Base-by-base conservation (phyloP, 2,329 filamentous ascomycete genomes). In the Geosmithia morbida region DNA sequence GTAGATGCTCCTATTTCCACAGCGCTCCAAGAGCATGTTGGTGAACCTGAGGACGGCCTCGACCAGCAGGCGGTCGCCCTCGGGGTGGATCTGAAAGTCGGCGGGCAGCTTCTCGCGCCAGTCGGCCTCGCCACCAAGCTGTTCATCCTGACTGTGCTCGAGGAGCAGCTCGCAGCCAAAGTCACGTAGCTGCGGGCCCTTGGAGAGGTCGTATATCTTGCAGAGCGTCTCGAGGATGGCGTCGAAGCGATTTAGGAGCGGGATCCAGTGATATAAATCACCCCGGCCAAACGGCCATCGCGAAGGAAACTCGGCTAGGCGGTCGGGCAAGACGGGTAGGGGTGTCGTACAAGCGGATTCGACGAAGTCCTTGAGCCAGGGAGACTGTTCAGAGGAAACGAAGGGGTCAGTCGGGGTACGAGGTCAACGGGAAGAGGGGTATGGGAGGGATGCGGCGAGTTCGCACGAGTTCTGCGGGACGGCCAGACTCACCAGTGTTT, bases 231-330 rank as follows among this genome's bases (percentile, higher is more conserved):
- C 87, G 41, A 98, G 70, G 53, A 97, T 81, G 58, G 77, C 79
- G 65, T 98, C 92, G 64, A 98, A 97, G 49, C 88, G 83, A 64
- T 98, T 94, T 50, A 98, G 69, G 20, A 95, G 75, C 26, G 86
- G 83, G 54, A 98, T 96, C 94, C 94, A 98, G 71, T 98, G 90
- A 62, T 97, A 97, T 29, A 97, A 71, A 62, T 98, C 92, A 51
- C 92, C 94, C 62, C 90, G 80, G 40, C 90, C 90, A 59, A 97
- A 94, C 2, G 89, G 88, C 92, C 92, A 98, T 74, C 83, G 74
- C 53, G 82, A 81, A 49, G 90, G 88, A 61, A 97, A 97, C 48
- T 75, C 77, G 56, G 75, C 73, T 53, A 98, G 83, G 54, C 84
- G 78, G 56, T 77, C 69, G 55, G 87, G 86, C 54, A 98, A 74